Conservation (phyloP, 2,329 filamentous ascomycete species). For the Sporothrix protearum region DNA sequence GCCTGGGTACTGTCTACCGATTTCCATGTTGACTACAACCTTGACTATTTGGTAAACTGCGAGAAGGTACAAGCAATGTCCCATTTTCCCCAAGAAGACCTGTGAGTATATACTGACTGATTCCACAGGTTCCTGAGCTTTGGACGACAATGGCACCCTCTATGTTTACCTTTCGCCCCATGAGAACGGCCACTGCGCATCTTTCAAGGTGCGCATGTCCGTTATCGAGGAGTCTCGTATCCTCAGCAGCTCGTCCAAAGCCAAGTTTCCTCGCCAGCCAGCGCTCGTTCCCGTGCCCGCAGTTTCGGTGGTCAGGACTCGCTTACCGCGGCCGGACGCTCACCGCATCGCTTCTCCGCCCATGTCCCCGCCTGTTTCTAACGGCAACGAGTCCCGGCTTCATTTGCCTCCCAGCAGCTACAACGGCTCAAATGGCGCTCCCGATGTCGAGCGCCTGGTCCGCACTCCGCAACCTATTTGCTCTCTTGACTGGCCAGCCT, state of each 20-base stretch:
- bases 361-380: conserved; percentile 39
- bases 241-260: conserved; percentile 52
- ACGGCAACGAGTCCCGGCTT: conserved; percentile 45
- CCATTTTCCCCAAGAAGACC: background rate
- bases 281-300: conserved; percentile 37
- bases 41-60: conserved; percentile 48
- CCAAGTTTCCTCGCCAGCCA: conserved; percentile 39
- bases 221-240: conserved; percentile 53
- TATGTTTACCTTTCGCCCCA: conserved; percentile 56
- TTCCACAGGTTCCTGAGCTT: conserved; percentile 57
- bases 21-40: conserved; percentile 54
- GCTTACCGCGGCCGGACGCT: conserved; percentile 52
- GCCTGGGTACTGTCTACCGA: conserved; percentile 56
- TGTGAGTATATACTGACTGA: background rate
- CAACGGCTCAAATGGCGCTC: conserved; percentile 30
- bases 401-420: conserved; percentile 51
- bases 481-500: conserved; percentile 61
- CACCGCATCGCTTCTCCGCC: conserved; percentile 39
- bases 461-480: conserved; percentile 62
- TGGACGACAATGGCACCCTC: conserved; percentile 59
- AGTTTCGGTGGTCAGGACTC: conserved; percentile 49
- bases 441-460: conserved; percentile 54
- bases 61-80: conserved; percentile 47
- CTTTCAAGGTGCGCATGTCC: conserved; percentile 57
- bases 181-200: conserved; percentile 49